Percentiles rank a stretch among this genome's conserved stretches.
Evolutionary conservation across 2,329 filamentous ascomycete species (phyloP).

Genomic region (Penicillium crustosum): DNA sequence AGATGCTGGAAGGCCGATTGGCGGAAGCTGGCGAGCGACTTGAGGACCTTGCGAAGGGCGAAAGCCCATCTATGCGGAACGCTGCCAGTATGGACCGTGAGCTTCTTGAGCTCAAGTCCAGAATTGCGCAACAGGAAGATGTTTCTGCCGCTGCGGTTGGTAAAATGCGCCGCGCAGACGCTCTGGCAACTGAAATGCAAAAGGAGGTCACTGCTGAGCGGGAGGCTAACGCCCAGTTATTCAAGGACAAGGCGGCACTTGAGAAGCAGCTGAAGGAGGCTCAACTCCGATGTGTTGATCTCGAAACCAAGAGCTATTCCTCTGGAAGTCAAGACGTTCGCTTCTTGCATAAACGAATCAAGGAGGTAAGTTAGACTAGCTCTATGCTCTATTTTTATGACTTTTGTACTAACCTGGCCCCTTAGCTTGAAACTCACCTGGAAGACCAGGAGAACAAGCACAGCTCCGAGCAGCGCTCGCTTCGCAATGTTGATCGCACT

Average conservation of each 20-base stretch:
- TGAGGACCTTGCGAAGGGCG: constrained; percentile 81
- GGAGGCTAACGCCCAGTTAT: constrained; percentile 75
- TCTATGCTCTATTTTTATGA: neutral
- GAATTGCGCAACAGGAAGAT: constrained; percentile 88
- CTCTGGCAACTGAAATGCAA: constrained; percentile 81
- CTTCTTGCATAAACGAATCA: constrained; percentile 89
- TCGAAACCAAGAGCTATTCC: constrained; percentile 96
- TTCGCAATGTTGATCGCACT: constrained; percentile 88
- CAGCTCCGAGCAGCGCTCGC: constrained; percentile 77
- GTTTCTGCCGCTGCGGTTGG: constrained; percentile 87
- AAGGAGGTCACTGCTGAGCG: constrained; percentile 87
- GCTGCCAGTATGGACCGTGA: constrained; percentile 86
- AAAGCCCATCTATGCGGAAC: constrained; percentile 83
- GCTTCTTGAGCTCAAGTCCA: constrained; percentile 83
- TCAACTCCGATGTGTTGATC: constrained; percentile 83
- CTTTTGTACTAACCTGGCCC: constrained; percentile 21
- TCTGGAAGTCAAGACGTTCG: constrained; percentile 92
- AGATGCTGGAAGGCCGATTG: constrained; percentile 76
- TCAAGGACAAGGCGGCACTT: constrained; percentile 83
- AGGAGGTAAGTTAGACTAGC: constrained; percentile 68
- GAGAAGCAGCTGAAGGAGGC: constrained; percentile 90
- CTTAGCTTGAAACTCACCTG: constrained; percentile 79
- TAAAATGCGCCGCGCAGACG: constrained; percentile 94
- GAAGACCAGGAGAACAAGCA: constrained; percentile 79
- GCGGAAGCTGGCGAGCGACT: constrained; percentile 84